These are phyloP conservation scores for Cyberlindnera mississippiensis DNA, from an alignment of 805 yeast genomes.

Conservation along the genomic window DNA sequence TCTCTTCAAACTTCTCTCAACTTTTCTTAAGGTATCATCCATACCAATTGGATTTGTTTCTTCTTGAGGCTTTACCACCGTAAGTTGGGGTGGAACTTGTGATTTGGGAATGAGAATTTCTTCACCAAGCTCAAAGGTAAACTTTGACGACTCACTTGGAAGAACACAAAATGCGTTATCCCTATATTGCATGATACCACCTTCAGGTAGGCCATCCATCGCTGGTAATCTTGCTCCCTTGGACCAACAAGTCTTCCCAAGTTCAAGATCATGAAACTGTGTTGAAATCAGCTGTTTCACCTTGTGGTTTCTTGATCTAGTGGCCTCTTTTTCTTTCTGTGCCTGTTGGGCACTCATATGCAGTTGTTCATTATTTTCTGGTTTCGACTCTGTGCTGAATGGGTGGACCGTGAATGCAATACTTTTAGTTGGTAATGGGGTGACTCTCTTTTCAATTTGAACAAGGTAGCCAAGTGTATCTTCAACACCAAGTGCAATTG, in stretches of 20 bases:
- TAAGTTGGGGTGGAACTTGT: slow-evolving; percentile 15
- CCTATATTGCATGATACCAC: slow-evolving; percentile 55
- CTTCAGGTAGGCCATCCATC: slow-evolving; percentile 48
- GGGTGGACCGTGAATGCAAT: slow-evolving; percentile 53
- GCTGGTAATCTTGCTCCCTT: slow-evolving; percentile 50
- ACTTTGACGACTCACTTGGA: slow-evolving; percentile 32
- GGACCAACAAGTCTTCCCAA: slow-evolving; percentile 39
- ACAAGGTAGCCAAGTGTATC: slow-evolving; percentile 49
- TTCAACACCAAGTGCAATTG: slow-evolving; percentile 53
- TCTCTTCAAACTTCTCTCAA: slow-evolving; percentile 38
- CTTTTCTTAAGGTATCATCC: slow-evolving; percentile 38
- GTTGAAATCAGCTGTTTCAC: slow-evolving; percentile 24
- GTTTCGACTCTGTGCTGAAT: slow-evolving; percentile 36
- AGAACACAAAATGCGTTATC: slow-evolving; percentile 37
- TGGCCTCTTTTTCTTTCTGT: slow-evolving; percentile 20
- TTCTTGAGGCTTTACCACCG: background rate
- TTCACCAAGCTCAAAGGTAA: slow-evolving; percentile 46
- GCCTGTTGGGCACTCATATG: slow-evolving; percentile 22
- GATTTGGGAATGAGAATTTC: slow-evolving; percentile 32
- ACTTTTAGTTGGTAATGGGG: slow-evolving; percentile 29
- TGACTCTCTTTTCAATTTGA: slow-evolving; percentile 41
- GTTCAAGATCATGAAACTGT: slow-evolving; percentile 15
- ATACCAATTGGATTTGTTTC: slow-evolving; percentile 49
- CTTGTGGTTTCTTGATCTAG: slow-evolving; percentile 19
- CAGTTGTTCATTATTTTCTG: slow-evolving; percentile 30